phyloP scores from a whole-genome alignment of 192 early-diverging fungal genomes.

The Rhizoclosmatium sp. region DNA sequence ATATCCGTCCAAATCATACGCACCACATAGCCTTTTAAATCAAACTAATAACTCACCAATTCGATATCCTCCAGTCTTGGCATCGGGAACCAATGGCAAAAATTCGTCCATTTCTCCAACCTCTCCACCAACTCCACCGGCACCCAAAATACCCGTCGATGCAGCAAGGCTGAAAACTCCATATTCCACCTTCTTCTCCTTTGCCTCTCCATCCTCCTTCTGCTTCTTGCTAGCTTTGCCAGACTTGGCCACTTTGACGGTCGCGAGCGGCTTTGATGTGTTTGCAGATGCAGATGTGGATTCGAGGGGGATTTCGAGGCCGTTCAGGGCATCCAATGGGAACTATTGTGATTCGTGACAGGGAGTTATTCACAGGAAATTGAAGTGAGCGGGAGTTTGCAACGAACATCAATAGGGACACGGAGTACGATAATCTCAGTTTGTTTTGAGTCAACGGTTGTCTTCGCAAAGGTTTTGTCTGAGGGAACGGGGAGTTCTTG shows the following conservation, averaged over 20 bases:
- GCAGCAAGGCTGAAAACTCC: not conserved
- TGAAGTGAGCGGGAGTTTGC: not conserved
- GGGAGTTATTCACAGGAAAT: not conserved
- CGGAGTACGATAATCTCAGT: constrained; percentile 2
- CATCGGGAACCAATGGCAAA: constrained; percentile 23
- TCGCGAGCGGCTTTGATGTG: not conserved
- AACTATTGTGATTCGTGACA: not conserved
- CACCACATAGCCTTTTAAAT: not conserved
- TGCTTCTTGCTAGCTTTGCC: not conserved
- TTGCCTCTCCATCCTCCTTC: not conserved
- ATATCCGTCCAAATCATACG: not conserved
- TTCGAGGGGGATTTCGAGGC: constrained; percentile 19
- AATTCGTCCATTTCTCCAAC: constrained; percentile 30
- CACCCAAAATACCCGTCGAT: not conserved
- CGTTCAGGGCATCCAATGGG: constrained; percentile 12
- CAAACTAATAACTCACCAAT: constrained; percentile 12
- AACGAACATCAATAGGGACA: not conserved
- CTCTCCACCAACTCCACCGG: constrained; percentile 18
- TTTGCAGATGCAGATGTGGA: not conserved
- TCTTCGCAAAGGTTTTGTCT: not conserved
- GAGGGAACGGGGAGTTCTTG: not conserved
- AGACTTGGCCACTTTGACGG: not conserved
- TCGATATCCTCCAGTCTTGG: not conserved
- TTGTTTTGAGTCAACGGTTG: not conserved
- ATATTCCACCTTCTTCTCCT: constrained; percentile 9